A percentile compares a stretch with the other conserved stretches of the same genome.
phyloP scores from a whole-genome alignment of 164 flowering plant genomes.

The Chimonanthus praecox region DNA sequence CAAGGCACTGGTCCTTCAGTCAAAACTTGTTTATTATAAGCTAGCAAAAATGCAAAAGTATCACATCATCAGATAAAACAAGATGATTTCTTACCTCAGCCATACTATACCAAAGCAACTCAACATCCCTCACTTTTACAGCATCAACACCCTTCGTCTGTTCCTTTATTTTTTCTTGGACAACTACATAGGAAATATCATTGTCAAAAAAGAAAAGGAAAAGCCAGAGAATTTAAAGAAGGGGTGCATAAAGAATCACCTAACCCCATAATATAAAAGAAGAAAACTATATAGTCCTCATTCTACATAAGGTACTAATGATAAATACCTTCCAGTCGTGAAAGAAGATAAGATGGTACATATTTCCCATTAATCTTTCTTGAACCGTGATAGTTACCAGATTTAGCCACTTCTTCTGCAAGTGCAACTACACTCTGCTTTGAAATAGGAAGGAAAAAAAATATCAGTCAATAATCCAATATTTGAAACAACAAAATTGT shows the following conservation, averaged over 20 bases:
- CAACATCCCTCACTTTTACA: constrained; percentile 65
- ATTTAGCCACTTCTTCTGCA: constrained; percentile 77
- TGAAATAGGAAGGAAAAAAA: background rate
- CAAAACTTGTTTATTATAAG: too few species aligned
- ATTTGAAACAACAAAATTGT: background rate
- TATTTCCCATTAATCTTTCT: constrained; percentile 87
- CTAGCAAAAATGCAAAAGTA: too few species aligned
- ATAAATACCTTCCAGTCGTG: constrained; percentile 60
- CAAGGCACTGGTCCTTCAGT: too few species aligned
- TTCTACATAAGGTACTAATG: background rate
- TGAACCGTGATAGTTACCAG: constrained; percentile 49
- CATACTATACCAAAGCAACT: constrained; percentile 74
- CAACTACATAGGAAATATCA: constrained; percentile 33
- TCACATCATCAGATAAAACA: too few species aligned
- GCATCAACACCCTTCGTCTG: constrained; percentile 72
- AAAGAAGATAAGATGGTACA: constrained; percentile 77
- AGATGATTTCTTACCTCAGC: constrained; percentile 61
- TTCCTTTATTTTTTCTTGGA: constrained; percentile 50
- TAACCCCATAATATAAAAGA: background rate
- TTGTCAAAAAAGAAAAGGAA: background rate
- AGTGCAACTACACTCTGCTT: constrained; percentile 54
- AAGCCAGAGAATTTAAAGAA: background rate
- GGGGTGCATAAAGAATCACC: background rate
- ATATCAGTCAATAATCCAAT: background rate
- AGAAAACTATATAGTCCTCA: background rate